Conservation (phyloP, 495 filamentous ascomycete species). For the Tuber umbilicatum region DNA sequence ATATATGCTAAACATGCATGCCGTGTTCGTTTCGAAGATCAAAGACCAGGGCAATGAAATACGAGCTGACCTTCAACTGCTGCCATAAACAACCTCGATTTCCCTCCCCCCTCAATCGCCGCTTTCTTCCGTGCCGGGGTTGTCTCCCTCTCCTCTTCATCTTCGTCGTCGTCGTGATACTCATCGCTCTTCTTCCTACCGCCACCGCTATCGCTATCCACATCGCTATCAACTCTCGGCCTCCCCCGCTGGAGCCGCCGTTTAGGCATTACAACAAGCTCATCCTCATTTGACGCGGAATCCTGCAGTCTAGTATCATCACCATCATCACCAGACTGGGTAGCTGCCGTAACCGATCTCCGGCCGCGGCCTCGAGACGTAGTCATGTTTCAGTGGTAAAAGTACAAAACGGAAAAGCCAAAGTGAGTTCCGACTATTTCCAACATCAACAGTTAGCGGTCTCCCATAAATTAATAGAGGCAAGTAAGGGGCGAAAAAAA, state of each 20-base stretch:
- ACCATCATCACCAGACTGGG: neutral
- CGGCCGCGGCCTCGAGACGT: neutral
- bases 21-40: neutral
- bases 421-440: neutral
- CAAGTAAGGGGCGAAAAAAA: neutral
- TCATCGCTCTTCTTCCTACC: slow-evolving; percentile 18
- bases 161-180: slow-evolving; percentile 7
- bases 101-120: slow-evolving; percentile 1
- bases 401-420: neutral
- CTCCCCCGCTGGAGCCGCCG: slow-evolving; percentile 13
- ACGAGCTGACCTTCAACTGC: slow-evolving; percentile 30
- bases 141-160: slow-evolving; percentile 14
- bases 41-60: neutral
- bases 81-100: slow-evolving; percentile 33
- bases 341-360: neutral
- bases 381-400: neutral
- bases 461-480: neutral
- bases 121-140: slow-evolving; percentile 16
- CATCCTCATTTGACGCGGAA: slow-evolving; percentile 10
- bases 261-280: neutral
- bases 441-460: neutral
- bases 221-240: neutral
- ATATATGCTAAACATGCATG: neutral
- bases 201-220: slow-evolving; percentile 8
- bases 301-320: neutral